Evolutionary conservation across 2,329 filamentous ascomycete species (phyloP), one percentile per base, ranked within the genome.

Genomic region (Ascochyta fabae): DNA sequence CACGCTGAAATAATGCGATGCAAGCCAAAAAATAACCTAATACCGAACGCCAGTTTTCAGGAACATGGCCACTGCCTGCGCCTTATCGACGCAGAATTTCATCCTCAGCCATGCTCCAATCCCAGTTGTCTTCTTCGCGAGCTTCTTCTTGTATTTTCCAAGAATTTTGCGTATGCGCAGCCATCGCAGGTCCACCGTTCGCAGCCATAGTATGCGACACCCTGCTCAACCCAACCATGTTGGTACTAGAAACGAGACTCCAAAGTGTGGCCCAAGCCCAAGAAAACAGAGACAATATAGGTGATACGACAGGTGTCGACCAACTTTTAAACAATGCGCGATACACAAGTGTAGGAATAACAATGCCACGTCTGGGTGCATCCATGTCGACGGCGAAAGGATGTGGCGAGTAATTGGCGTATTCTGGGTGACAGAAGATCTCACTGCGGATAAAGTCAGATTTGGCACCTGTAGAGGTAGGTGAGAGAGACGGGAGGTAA

Each of bases 291-390:
- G 57, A 62, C 4, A 33, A 31, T 13, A 51, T 22, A 26, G 53
- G 43, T 34, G 53, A 43, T 23, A 47, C 8, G 5, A 56, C 33
- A 33, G 77, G 76, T 4, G 58, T 50, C 72, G 75, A 77, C 47
- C 77, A 70, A 4, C 54, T 53, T 29, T 64, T 67, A 27, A 74
- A 56, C 6, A 78, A 66, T 5, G 72, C 74, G 19, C 78, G 69
- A 42, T 77, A 83, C 3, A 85, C 53, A 66, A 86, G 77, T 3
- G 83, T 86, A 3, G 83, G 81, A 5, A 85, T 76, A 5, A 85
- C 83, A 56, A 80, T 84, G 0, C 84, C 84, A 46, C 80, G 83
- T 22, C 74, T 65, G 0, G 85, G 84, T 9, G 82, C 82, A 58
- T 84, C 74, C 19, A 78, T 78, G 39, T 79, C 74, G 31, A 84